Percentiles rank a stretch among this genome's conserved stretches.
phyloP scores from a whole-genome alignment of 2,329 filamentous ascomycete genomes.

The Didymellaceae sp. region DNA sequence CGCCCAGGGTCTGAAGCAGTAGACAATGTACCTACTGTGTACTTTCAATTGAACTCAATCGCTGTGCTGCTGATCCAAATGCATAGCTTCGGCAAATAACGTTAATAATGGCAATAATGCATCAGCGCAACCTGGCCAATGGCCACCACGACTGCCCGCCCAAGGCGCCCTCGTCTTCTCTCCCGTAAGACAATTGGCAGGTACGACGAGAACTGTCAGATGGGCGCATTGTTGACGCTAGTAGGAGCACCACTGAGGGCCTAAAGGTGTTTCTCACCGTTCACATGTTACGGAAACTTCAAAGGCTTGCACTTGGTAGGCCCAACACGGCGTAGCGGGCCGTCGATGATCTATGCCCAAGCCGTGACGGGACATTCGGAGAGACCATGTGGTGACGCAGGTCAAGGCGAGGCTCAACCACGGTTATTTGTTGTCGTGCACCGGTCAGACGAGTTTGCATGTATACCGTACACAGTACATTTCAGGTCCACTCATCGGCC shows the following conservation, averaged over 20 bases:
- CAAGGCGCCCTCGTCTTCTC: slow-evolving; percentile 1
- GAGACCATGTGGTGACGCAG: not conserved
- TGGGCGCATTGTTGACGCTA: slow-evolving; percentile 6
- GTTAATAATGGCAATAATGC: slow-evolving; percentile 2
- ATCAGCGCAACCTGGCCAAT: slow-evolving; percentile 1
- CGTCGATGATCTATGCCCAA: slow-evolving; percentile 13
- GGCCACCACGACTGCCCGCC: slow-evolving; percentile 1
- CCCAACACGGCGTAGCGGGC: slow-evolving; percentile 16
- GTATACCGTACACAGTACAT: no score
- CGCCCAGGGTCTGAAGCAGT: slow-evolving; percentile 22
- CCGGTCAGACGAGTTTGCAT: not conserved
- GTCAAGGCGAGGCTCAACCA: not conserved
- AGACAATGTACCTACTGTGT: slow-evolving; percentile 4
- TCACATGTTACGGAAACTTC: slow-evolving; percentile 5
- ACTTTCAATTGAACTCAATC: slow-evolving; percentile 23
- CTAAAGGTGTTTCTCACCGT: slow-evolving; percentile 16
- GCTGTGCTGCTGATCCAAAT: slow-evolving; percentile 1
- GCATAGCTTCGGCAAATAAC: no score
- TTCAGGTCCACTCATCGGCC: slow-evolving; percentile 5
- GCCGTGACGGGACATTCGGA: slow-evolving; percentile 2
- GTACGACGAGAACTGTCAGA: slow-evolving; percentile 2
- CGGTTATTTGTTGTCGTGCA: not conserved
- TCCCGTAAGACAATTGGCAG: slow-evolving; percentile 3
- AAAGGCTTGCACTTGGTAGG: not conserved
- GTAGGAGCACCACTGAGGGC: slow-evolving; percentile 4